Evolutionary conservation across 306 rosid genomes (phyloP), one percentile per base, ranked within the genome.

Genomic region (Vigna nakashimae): DNA sequence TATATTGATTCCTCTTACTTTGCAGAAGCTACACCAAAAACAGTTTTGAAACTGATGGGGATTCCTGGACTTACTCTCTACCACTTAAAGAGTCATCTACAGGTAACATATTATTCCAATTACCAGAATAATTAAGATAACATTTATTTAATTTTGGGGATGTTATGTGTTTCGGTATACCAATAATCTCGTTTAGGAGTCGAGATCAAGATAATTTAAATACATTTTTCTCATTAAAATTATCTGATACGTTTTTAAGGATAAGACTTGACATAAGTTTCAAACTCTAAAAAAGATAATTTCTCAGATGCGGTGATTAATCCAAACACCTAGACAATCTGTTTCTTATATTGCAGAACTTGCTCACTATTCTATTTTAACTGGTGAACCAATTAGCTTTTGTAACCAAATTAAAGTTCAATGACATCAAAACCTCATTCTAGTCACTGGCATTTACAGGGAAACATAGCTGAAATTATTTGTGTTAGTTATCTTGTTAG

Each of bases 1-100:
- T 65, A 68, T 40, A 45, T 26, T 15, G 50, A 36, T 42, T 55
- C 16, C 43, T 83, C 18, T 73, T 79, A 7, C 24, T 59, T 55
- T 81, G 90, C 85, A 93, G 97, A 93, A 86, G 98, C 98, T 32
- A 93, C 98, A 45, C 98, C 97, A 48, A 90, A 93, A 86, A 90
- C 93, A 22, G 97, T 91, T 15, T 82, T 93, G 95, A 91, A 93
- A 85, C 88, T 91, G 45, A 90, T 93, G 97, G 91, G 93, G 59
- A 90, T 93, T 71, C 88, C 89, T 32, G 98, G 98, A 63, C 97
- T 93, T 79, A 91, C 92, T 32, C 82, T 93, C 49, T 93, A 93
- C 85, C 97, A 93, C 81, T 82, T 93, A 45, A 93, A 93, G 79
- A 91, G 97, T 82, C 98, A 93, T 86, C 93, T 93, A 52, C 97